A percentile compares a stretch with the other conserved stretches of the same genome.
phyloP scores from a whole-genome alignment of 768 basidiomycete genomes.

The Leccinum subgranulosum region DNA sequence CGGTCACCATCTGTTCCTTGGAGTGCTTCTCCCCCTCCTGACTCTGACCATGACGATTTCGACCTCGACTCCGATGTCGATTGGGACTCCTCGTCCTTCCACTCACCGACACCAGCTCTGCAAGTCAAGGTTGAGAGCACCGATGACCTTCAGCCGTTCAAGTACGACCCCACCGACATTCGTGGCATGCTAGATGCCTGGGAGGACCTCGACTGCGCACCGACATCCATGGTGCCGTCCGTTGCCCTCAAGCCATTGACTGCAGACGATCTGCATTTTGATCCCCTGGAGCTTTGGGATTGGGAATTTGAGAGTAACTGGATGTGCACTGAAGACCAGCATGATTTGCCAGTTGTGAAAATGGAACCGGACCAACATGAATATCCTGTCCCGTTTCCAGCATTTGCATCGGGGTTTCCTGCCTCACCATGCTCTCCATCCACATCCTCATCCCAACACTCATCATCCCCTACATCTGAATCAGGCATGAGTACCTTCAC shows the following conservation, averaged over 20 bases:
- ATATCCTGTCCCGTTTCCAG: slow-evolving; percentile 1
- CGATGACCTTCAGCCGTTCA: slow-evolving; percentile 38
- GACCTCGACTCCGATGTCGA: slow-evolving; percentile 55
- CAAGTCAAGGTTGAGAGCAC: slow-evolving; percentile 20
- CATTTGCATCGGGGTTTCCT: slow-evolving; percentile 7
- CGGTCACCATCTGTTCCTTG: slow-evolving; percentile 59
- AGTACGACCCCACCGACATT: slow-evolving; percentile 61
- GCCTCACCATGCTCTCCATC: slow-evolving; percentile 20
- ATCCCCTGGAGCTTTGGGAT: slow-evolving; percentile 39
- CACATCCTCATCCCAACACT: slow-evolving; percentile 13
- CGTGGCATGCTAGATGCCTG: slow-evolving; percentile 66
- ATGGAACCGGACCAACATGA: slow-evolving; percentile 47
- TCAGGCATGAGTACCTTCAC: slow-evolving; percentile 11
- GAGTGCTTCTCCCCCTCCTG: slow-evolving; percentile 69
- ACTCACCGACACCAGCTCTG: slow-evolving; percentile 19
- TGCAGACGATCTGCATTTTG: slow-evolving; percentile 41
- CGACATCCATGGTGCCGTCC: slow-evolving; percentile 24
- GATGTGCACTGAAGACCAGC: slow-evolving; percentile 15
- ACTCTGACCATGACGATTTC: slow-evolving; percentile 49
- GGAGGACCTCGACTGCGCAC: slow-evolving; percentile 55
- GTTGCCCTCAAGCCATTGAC: slow-evolving; percentile 28
- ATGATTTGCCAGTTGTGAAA: slow-evolving; percentile 27
- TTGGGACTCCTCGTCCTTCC: slow-evolving; percentile 52
- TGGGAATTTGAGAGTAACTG: slow-evolving; percentile 34
- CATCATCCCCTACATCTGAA: slow-evolving; percentile 23